Evolutionary conservation across 352 stramenopile species (phyloP), one percentile per base, ranked within the genome.

Genomic region (Thraustochytrium sp.): DNA sequence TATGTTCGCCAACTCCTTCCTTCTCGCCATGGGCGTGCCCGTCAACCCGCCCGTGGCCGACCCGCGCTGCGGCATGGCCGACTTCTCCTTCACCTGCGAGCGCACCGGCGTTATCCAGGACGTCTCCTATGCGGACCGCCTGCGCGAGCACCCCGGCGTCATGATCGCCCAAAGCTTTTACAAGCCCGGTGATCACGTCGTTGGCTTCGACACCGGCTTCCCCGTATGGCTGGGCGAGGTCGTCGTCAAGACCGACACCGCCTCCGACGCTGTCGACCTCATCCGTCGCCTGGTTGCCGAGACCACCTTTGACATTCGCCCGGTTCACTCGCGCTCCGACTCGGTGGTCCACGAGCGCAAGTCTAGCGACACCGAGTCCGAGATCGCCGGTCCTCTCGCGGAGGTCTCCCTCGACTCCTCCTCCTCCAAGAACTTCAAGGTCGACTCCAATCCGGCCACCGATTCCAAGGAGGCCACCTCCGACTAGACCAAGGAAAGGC

Each of bases 1-100:
- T 31, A 80, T 80, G 68, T 80, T 80, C 34, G 68, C 68, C 51
- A 80, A 80, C 68, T 80, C 40, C 1, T 80, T 80, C 16, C 31
- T 80, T 8, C 21, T 53, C 31, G 31, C 53, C 68, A 55, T 61
- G 34, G 46, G 46, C 48, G 40, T 80, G 3, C 68, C 68, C 31
- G 40, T 80, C 51, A 80, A 80, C 68, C 68, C 68, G 13, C 68
- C 68, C 21, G 21, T 34, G 0, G 5, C 31, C 18, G 51, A 38
- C 0, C 44, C 68, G 3, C 31, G 34, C 31, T 80, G 18, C 31
- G 68, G 8, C 68, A 80, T 80, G 68, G 26, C 46, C 2, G 68
- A 80, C 53, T 80, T 38, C 46, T 46, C 68, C 9, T 55, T 80
- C 49, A 80, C 68, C 68, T 63, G 48, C 34, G 34, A 31, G 5